A percentile compares a stretch with the other conserved stretches of the same genome.
Conservation (phyloP, 441 rosid species). For the Eugenia klotzschiana region DNA sequence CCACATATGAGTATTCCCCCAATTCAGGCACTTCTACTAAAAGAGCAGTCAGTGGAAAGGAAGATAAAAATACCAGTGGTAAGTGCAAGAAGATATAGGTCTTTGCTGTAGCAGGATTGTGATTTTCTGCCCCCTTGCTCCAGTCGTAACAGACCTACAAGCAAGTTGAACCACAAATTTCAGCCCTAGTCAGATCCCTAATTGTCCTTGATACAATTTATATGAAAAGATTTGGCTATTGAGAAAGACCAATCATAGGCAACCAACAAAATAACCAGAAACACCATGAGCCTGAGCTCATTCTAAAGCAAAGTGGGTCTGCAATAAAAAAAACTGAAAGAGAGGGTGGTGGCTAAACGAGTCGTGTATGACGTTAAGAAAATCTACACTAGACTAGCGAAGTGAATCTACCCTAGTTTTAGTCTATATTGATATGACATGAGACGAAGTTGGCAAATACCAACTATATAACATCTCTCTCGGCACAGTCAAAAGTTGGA, state of each 20-base stretch:
- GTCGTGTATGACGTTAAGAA: not conserved
- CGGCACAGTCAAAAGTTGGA: not conserved
- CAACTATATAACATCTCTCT: not conserved
- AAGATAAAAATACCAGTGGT: constrained; percentile 41
- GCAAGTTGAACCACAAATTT: constrained; percentile 2
- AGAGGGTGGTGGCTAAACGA: not conserved
- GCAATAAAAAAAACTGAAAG: not conserved
- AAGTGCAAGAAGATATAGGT: constrained; percentile 61
- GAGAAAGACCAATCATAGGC: not conserved
- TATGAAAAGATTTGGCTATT: not conserved
- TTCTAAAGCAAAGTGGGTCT: not conserved
- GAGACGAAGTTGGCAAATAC: not conserved
- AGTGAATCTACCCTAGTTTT: not conserved
- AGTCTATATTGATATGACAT: not conserved
- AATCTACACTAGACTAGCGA: not conserved
- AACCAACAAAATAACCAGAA: not conserved
- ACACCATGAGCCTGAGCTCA: not conserved
- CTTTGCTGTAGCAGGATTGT: constrained; percentile 91
- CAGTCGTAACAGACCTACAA: constrained; percentile 81
- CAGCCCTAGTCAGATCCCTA: not conserved
- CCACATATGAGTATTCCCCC: not conserved
- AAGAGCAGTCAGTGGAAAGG: not conserved
- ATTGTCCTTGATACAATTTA: not conserved
- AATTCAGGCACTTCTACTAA: not conserved
- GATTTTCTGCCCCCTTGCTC: constrained; percentile 98